These are phyloP conservation scores for Pulveroboletus frians DNA, from an alignment of 768 basidiomycete species.

Conservation along the genomic window DNA sequence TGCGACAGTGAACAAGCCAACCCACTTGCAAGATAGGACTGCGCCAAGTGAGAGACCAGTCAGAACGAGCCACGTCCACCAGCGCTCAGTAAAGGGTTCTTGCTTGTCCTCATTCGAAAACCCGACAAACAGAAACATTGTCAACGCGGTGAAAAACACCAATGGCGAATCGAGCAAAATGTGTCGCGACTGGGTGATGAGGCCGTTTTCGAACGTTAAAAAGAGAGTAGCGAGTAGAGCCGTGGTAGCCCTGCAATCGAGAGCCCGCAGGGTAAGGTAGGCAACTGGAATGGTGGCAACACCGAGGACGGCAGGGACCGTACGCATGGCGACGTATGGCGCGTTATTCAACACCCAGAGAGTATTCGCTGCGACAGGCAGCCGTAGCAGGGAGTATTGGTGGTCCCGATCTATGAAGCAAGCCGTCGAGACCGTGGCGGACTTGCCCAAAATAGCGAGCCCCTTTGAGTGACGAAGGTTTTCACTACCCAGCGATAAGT, in stretches of 20 bases:
- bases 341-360: no score
- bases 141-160: constrained; percentile 94
- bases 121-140: constrained; percentile 78
- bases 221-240: constrained; percentile 87
- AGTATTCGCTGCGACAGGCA: no score
- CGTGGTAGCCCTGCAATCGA: constrained; percentile 89
- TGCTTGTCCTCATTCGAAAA: constrained; percentile 90
- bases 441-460: no score
- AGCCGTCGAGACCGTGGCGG: no score
- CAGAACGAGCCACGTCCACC: constrained; percentile 92
- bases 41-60: constrained; percentile 90
- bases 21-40: constrained; percentile 95
- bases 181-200: constrained; percentile 92
- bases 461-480: no score
- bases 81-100: constrained; percentile 73
- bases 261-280: constrained; percentile 89
- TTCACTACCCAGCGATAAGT: no score
- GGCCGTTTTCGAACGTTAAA: constrained; percentile 94
- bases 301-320: constrained; percentile 88
- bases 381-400: no score
- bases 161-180: constrained; percentile 98
- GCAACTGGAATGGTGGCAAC: constrained; percentile 84
- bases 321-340: constrained; percentile 95
- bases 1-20: constrained; percentile 95
- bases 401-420: no score